phyloP scores from a whole-genome alignment of 176 grass and related monocot genomes.

The Carex myosuroides region DNA sequence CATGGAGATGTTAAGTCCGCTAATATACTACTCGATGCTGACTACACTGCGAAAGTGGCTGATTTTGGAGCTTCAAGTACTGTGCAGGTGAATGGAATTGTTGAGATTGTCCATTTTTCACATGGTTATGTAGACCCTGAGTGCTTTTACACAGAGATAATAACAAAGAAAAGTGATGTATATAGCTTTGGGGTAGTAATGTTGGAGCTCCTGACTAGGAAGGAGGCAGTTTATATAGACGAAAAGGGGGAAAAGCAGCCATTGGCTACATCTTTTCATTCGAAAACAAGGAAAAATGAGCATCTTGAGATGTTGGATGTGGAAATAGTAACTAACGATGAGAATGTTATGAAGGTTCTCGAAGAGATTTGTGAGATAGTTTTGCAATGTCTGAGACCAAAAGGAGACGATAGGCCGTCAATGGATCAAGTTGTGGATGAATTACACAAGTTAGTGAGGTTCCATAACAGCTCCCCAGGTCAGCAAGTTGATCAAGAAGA shows the following conservation, averaged over 20 bases:
- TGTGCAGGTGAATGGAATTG: background rate
- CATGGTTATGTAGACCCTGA: constrained; percentile 23
- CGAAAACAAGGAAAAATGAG: background rate
- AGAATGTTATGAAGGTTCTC: background rate
- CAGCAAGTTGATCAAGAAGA: background rate
- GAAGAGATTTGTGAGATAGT: background rate
- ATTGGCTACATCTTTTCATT: background rate
- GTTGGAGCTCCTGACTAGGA: constrained; percentile 19
- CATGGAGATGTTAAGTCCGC: constrained; percentile 30
- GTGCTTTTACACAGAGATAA: background rate
- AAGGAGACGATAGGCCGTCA: constrained; percentile 18
- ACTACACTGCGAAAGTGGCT: background rate
- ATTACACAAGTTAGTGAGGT: background rate
- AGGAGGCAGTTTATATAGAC: background rate
- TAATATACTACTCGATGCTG: constrained; percentile 27
- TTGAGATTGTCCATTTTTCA: background rate
- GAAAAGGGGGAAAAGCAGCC: background rate
- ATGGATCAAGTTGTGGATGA: constrained; percentile 16
- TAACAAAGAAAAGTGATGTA: constrained; percentile 18
- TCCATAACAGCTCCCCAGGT: background rate
- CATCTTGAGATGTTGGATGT: constrained; percentile 17
- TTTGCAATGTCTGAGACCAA: constrained; percentile 10
- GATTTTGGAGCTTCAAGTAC: constrained; percentile 22
- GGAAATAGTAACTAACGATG: background rate
- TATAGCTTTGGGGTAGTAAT: constrained; percentile 26